These are phyloP conservation scores for Colletotrichum lupini DNA, from an alignment of 2,329 filamentous ascomycete genomes.

Conservation along the genomic window DNA sequence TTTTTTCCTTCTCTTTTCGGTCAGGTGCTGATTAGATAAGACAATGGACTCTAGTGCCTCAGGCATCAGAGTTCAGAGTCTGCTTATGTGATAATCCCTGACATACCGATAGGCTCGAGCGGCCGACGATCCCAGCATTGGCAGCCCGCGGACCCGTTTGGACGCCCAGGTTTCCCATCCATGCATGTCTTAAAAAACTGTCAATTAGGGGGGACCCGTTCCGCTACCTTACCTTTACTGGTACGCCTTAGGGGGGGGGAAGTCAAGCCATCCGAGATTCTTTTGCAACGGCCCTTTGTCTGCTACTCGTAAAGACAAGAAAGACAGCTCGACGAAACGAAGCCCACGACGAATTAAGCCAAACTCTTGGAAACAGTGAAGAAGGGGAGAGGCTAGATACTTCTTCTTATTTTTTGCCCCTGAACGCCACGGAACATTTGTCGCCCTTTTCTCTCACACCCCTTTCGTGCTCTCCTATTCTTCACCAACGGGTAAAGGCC, in stretches of 20 bases:
- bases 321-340: slow-evolving; percentile 11
- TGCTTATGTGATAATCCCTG: slow-evolving; percentile 32
- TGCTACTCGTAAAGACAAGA: slow-evolving; percentile 17
- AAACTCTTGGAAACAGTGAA: not conserved
- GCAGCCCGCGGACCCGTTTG: slow-evolving; percentile 25
- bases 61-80: not conserved
- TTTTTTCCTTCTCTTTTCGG: too few relatives aligned
- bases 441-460: not conserved
- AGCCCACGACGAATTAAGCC: slow-evolving; percentile 7
- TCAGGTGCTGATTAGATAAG: slow-evolving; percentile 29
- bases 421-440: not conserved
- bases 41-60: not conserved
- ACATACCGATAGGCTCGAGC: slow-evolving; percentile 26
- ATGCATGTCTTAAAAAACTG: slow-evolving; percentile 35
- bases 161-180: slow-evolving; percentile 22
- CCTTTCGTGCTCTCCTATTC: not conserved
- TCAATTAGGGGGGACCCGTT: slow-evolving; percentile 29
- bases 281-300: slow-evolving; percentile 33
- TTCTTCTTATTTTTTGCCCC: not conserved
- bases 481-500: not conserved
- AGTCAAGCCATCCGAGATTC: slow-evolving; percentile 19
- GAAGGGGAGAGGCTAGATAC: not conserved
- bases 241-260: slow-evolving; percentile 9
- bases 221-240: slow-evolving; percentile 4
- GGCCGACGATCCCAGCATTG: slow-evolving; percentile 29